Conservation (phyloP, 2,329 filamentous ascomycete genomes). For the Dothideomycetes sp. region DNA sequence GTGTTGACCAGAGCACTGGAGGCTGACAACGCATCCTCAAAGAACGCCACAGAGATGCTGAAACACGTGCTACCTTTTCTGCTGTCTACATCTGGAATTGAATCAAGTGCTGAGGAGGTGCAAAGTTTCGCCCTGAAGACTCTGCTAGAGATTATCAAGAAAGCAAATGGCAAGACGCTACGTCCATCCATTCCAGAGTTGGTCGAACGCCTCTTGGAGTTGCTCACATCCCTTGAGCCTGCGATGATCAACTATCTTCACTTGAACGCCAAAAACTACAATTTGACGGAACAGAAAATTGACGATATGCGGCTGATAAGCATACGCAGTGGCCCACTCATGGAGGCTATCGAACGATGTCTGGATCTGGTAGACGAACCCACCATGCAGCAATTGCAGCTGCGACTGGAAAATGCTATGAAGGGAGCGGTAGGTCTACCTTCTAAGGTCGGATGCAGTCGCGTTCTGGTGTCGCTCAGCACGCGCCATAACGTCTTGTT, state of each 20-base stretch:
- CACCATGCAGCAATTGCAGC: slow-evolving; percentile 65
- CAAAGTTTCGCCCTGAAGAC: slow-evolving; percentile 70
- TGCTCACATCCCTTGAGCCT: slow-evolving; percentile 80
- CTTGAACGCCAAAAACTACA: slow-evolving; percentile 72
- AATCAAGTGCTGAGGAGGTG: slow-evolving; percentile 80
- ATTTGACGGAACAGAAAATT: slow-evolving; percentile 77
- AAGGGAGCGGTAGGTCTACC: slow-evolving; percentile 82
- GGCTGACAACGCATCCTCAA: slow-evolving; percentile 54
- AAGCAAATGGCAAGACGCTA: slow-evolving; percentile 63
- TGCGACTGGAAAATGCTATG: slow-evolving; percentile 65
- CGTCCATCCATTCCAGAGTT: slow-evolving; percentile 73
- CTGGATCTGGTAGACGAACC: slow-evolving; percentile 70
- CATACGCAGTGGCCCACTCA: slow-evolving; percentile 78
- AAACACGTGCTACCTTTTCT: slow-evolving; percentile 82
- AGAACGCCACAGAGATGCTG: slow-evolving; percentile 68
- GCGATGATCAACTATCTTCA: slow-evolving; percentile 88
- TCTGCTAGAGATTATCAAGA: slow-evolving; percentile 81
- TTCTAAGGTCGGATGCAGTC: slow-evolving; percentile 83
- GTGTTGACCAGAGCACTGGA: slow-evolving; percentile 78
- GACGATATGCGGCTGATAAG: slow-evolving; percentile 75
- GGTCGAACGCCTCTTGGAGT: slow-evolving; percentile 66
- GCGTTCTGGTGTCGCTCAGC: slow-evolving; percentile 73
- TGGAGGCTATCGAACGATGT: slow-evolving; percentile 82
- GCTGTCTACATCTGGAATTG: slow-evolving; percentile 76
- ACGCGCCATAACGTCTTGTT: slow-evolving; percentile 70